These are phyloP conservation scores for Grifola frondosa DNA, from an alignment of 1,284 basidiomycete genomes.

Conservation along the genomic window DNA sequence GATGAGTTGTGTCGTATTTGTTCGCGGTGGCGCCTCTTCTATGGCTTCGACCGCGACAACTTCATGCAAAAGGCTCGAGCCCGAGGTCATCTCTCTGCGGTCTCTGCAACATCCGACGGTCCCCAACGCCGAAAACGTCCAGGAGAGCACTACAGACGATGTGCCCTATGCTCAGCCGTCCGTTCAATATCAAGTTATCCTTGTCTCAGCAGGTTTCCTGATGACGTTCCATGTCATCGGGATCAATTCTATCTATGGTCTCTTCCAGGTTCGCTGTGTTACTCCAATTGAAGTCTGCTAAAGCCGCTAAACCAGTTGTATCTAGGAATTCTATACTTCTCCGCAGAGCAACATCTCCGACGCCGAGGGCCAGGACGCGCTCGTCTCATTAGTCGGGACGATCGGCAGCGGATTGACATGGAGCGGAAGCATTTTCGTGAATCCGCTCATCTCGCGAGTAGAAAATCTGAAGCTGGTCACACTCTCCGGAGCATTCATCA, in stretches of 20 bases:
- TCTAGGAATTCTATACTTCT: constrained; percentile 45
- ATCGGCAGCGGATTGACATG: constrained; percentile 46
- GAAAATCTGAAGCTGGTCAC: constrained; percentile 38
- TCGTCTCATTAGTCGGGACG: constrained; percentile 44
- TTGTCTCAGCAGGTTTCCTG: constrained; percentile 41
- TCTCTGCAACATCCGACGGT: neutral
- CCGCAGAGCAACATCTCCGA: constrained; percentile 35
- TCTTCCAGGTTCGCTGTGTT: constrained; percentile 33
- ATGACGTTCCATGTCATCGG: constrained; percentile 49
- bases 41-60: constrained; percentile 8
- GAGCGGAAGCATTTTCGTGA: constrained; percentile 47
- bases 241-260: constrained; percentile 39
- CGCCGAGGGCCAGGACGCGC: constrained; percentile 39
- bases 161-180: constrained; percentile 17
- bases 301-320: neutral
- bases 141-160: neutral
- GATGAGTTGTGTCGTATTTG: constrained; percentile 12
- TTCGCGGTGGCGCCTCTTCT: constrained; percentile 8
- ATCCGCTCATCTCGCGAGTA: constrained; percentile 38
- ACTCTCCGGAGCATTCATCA: constrained; percentile 37
- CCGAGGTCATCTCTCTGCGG: constrained; percentile 11
- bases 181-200: constrained; percentile 36
- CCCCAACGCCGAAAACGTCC: neutral
- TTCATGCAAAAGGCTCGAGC: neutral
- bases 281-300: neutral